Base-by-base conservation (phyloP, 2,329 filamentous ascomycete genomes). In the Pseudogymnoascus sp. region DNA sequence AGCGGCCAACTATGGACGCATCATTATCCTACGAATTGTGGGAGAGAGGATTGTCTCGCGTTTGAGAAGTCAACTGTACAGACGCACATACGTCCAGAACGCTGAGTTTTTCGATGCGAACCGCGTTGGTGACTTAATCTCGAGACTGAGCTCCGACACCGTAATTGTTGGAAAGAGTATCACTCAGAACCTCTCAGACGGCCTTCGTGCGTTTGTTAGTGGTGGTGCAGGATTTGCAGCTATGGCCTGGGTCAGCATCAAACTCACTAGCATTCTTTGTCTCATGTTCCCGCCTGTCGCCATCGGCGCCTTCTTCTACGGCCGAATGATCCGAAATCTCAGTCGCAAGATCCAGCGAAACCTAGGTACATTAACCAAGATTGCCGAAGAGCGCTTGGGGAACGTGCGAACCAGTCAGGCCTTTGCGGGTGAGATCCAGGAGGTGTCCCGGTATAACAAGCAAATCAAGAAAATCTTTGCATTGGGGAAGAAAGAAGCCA, bases 41-140 rank as follows among this genome's bases (percentile, higher is more conserved):
- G 95, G 94, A 65, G 94, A 99, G 75, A 84, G 94, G 42, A 94
- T 99, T 63, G 94, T 99, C 61, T 88, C 93, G 9, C 85, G 93
- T 68, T 81, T 99, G 61, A 86, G 94, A 64, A 93, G 92, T 13
- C 89, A 91, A 72, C 84, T 99, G 3, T 99, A 96, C 77, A 86
- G 91, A 67, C 86, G 89, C 66, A 99, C 94, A 0, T 96, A 95
- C 69, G 83, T 94, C n/a, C 94, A 99, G 74, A 94, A 99, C 74
- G 94, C 94, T 63, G 94, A 97, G 71, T 99, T 99, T 78, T 99
- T 99, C 72, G 94, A 99, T 73, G 94, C 94, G 39, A 99, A 99
- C 76, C 85, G 94, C 27, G 92, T 97, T 27, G 94, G 94, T 73
- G 94, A 99, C 73, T 79, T 99, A 68, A 97, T 99, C 71, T 97